Evolutionary conservation across 1,284 basidiomycete species (phyloP).

Genomic region (Phenoliferia sp.): DNA sequence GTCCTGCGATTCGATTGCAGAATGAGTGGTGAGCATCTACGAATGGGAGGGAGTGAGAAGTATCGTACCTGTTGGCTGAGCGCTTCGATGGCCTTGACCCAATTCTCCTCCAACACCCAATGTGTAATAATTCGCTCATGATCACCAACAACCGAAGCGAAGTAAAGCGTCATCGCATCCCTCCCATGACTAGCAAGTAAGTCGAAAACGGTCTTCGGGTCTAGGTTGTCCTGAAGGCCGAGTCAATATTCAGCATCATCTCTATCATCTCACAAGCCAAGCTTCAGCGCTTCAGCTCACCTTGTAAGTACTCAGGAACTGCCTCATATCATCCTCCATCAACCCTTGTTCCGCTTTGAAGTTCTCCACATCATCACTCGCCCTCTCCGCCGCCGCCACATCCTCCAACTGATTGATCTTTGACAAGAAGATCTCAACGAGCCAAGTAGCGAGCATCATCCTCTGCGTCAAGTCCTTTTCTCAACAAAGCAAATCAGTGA

Average conservation of each 20-base stretch:
- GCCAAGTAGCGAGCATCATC: conserved; percentile 98
- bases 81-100: conserved; percentile 82
- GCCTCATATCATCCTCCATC: conserved; percentile 84
- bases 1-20: conserved; percentile 41
- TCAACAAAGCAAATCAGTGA: conserved; percentile 6
- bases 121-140: conserved; percentile 82
- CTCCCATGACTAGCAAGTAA: conserved; percentile 89
- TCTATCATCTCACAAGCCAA: not conserved
- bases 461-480: conserved; percentile 80
- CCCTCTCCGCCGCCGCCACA: conserved; percentile 61
- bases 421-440: conserved; percentile 92
- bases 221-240: conserved; percentile 63
- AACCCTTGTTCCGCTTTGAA: conserved; percentile 73
- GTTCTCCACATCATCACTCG: conserved; percentile 80
- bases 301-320: conserved; percentile 90
- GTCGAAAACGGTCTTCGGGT: conserved; percentile 80
- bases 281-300: conserved; percentile 43
- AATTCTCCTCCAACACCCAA: conserved; percentile 86
- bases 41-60: not conserved
- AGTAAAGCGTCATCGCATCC: conserved; percentile 86
- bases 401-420: conserved; percentile 97
- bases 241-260: not conserved
- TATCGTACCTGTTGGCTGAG: conserved; percentile 71
- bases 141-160: conserved; percentile 77
- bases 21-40: not conserved